A percentile compares a stretch with the other conserved stretches of the same genome.
phyloP scores from a whole-genome alignment of 495 filamentous ascomycete species.

The Penicillium soppii region DNA sequence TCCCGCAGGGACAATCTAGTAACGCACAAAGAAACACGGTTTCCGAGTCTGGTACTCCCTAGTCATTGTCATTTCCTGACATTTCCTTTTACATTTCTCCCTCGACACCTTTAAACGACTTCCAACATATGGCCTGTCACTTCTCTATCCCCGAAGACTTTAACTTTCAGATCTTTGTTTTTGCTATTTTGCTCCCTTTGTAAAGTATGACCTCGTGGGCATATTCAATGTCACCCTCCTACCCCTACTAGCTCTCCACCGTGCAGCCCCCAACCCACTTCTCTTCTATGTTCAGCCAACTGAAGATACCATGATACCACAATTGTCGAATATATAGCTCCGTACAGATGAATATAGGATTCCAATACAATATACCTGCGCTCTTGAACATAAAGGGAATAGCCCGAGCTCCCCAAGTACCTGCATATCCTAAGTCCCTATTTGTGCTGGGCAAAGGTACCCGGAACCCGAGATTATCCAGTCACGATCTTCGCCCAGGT shows the following conservation, averaged over 20 bases:
- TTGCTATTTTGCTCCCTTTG: neutral
- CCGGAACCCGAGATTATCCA: neutral
- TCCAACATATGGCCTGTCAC: neutral
- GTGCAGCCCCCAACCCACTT: neutral
- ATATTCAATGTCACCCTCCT: neutral
- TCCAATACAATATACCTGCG: neutral
- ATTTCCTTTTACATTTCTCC: neutral
- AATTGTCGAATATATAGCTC: neutral
- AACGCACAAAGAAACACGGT: neutral
- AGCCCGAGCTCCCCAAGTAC: neutral
- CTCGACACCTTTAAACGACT: neutral
- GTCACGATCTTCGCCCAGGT: neutral
- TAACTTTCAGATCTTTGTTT: neutral
- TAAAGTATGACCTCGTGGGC: neutral
- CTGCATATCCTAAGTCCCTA: neutral
- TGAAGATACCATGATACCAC: slow-evolving; percentile 18
- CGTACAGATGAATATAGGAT: neutral
- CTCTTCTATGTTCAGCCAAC: neutral
- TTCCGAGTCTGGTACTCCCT: neutral
- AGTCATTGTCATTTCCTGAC: slow-evolving; percentile 7
- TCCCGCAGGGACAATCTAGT: slow-evolving; percentile 10
- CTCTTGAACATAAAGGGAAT: neutral
- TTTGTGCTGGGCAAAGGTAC: neutral
- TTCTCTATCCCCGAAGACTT: neutral
- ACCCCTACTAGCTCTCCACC: neutral